Conservation (phyloP, 768 basidiomycete species). For the Asterophora lycoperdoides region DNA sequence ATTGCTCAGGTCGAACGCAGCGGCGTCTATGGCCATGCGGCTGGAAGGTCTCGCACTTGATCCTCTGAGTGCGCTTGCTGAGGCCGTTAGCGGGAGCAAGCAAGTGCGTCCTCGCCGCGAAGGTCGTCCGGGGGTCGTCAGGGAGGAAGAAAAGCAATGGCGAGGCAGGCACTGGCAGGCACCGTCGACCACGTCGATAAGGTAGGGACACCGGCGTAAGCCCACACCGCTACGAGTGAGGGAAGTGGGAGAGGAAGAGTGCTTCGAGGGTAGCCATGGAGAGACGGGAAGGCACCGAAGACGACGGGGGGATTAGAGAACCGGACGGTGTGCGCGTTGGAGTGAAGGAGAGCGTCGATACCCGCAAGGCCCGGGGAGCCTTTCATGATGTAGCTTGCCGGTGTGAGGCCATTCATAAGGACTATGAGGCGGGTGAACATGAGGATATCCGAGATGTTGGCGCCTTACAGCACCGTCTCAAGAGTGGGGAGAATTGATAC, state of each 20-base stretch:
- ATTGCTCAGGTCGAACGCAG: slow-evolving; percentile 54
- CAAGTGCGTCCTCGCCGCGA: slow-evolving; percentile 47
- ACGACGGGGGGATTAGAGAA: slow-evolving; percentile 90
- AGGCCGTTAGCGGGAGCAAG: slow-evolving; percentile 40
- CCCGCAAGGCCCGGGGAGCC: slow-evolving; percentile 91
- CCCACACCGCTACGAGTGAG: no score
- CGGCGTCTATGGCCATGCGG: slow-evolving; percentile 36
- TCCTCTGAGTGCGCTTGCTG: slow-evolving; percentile 27
- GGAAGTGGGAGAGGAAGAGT: slow-evolving; percentile 90
- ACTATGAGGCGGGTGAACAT: slow-evolving; percentile 92
- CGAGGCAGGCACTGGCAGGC: slow-evolving; percentile 91
- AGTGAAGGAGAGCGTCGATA: slow-evolving; percentile 84
- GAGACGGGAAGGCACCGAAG: slow-evolving; percentile 94
- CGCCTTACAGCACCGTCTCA: slow-evolving; percentile 93
- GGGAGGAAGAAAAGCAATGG: slow-evolving; percentile 82
- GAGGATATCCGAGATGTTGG: slow-evolving; percentile 95
- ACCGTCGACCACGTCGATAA: slow-evolving; percentile 95
- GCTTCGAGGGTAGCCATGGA: slow-evolving; percentile 94
- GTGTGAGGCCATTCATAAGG: slow-evolving; percentile 91
- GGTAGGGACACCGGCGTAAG: slow-evolving; percentile 81
- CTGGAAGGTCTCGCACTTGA: slow-evolving; percentile 64
- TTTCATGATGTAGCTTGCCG: slow-evolving; percentile 87
- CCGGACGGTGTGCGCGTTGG: slow-evolving; percentile 66
- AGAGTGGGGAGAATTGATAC: slow-evolving; percentile 93
- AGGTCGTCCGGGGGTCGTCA: slow-evolving; percentile 75